Base-by-base conservation (phyloP, 306 rosid species). In the Inga leiocalycina region DNA sequence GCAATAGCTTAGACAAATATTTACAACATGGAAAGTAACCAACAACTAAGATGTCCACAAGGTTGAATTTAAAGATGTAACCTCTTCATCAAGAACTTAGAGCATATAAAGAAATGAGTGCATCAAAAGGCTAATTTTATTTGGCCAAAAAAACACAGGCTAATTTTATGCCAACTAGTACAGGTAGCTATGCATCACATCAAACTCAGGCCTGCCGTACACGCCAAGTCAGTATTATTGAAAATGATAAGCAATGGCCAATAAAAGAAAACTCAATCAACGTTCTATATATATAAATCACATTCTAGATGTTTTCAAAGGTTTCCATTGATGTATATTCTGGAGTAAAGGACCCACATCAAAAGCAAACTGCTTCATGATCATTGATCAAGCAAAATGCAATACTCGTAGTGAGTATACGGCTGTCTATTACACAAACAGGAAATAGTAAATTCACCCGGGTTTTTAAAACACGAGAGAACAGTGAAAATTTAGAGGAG, bases 1-100 rank as follows among this genome's bases (percentile, higher is more conserved):
- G 24, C 35, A 69, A 72, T 68, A 32, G 76, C 78, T 69, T 81
- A 66, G 41, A 84, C 49, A 72, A 70, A 22, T 45, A 66, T 24
- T 70, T 61, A 81, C n/a, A 59, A 59, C 15, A 56, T 56, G 64
- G 66, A 24, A 59, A 59, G 11, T 57, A 57, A n/a, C 65, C 32
- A 57, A 57, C 4, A 54, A 54, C 30, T 27, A 27, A 27, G 30
- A 20, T 2, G 44, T 65, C 41, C 45, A 45, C 37, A 73, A 43
- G 65, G 71, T 57, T 62, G 71, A 78, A 67, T 6, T 34, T 67
- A 16, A 67, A 67, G 72, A 67, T 14, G 72, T 67, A 67, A 8
- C 1, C 22, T 59, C 10, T 8, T 34, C 8, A 30, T 3, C 20
- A 65, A 32, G 71, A 32, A 65, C 71, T 65, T 65, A 32, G 41